Base-by-base conservation (phyloP, 140 eudicot genomes). In the Senecio squalidus region DNA sequence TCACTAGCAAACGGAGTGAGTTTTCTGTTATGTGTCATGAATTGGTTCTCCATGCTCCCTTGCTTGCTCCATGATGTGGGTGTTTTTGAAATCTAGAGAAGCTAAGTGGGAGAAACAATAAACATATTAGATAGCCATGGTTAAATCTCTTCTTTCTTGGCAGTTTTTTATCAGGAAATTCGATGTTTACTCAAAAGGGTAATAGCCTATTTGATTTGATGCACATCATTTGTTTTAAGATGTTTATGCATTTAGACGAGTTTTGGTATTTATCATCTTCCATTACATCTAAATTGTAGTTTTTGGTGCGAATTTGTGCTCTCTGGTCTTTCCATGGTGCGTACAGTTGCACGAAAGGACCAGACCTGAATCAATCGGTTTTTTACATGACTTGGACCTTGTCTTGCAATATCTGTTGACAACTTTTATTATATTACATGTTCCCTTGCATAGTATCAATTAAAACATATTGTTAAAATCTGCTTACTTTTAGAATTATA, bases 161-260 rank as follows among this genome's bases (percentile, higher is more conserved):
- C 36, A 18, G 56, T 22, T 30, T 15, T 6, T 64, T 38, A 50
- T 53, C 61, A 50, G 57, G 46, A 56, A 66, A 28, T 41, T 55
- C 55, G 65, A 41, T 44, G 52, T 47, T 54, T 16, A 54, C 60
- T 54, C 6, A n/a, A n/a, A 6, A 51, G 49, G 53, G 30, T 36
- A 29, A 55, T 38, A 58, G 60, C 74, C 23, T 48, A 68, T 49
- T 62, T 62, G 68, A 68, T 49, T 62, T 62, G 68, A 50, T 64
- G 60, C 62, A 65, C 24, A 6, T 39, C 45, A 52, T 68, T 57
- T 68, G 58, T 31, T 68, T 58, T 41, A 45, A 31, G 27, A 41
- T 43, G 51, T 58, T 27, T 41, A 34, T 2, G 28, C 28, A 3
- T 39, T 65, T 27, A 52, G 62, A 39, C 23, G 30, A 4, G 47